phyloP scores from a whole-genome alignment of 2,329 filamentous ascomycete species.

The Cordyceps farinosa region DNA sequence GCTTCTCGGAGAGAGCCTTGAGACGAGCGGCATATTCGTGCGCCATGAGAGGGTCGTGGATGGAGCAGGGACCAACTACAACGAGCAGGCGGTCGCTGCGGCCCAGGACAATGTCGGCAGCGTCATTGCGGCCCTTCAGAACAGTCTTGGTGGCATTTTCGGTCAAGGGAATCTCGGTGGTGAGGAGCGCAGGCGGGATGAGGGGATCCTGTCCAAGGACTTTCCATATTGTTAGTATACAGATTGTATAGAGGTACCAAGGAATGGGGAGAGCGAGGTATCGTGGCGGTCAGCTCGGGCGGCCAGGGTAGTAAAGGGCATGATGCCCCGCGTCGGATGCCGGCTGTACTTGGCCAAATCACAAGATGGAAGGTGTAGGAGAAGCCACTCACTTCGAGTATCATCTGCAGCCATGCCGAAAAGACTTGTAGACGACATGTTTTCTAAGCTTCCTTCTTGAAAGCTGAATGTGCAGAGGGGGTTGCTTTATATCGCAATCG shows the following conservation, averaged over 20 bases:
- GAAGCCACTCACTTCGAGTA: conserved; percentile 36
- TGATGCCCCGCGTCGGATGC: neutral
- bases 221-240: conserved; percentile 34
- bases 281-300: neutral
- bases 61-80: conserved; percentile 92
- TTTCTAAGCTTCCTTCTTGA: neutral
- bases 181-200: conserved; percentile 82
- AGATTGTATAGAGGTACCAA: neutral
- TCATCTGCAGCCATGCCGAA: conserved; percentile 44
- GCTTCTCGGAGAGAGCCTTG: conserved; percentile 71
- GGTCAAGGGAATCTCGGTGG: conserved; percentile 76
- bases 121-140: conserved; percentile 64
- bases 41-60: conserved; percentile 87
- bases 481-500: conserved; percentile 1
- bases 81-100: conserved; percentile 85
- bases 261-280: neutral
- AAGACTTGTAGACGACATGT: conserved; percentile 40
- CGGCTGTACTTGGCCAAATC: neutral
- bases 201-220: conserved; percentile 93
- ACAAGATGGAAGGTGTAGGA: neutral
- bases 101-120: conserved; percentile 72
- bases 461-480: neutral
- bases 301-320: neutral
- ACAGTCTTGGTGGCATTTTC: conserved; percentile 62
- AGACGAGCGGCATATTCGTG: conserved; percentile 84